Percentiles rank a stretch among this genome's conserved stretches.
Conservation (phyloP, 352 stramenopile genomes). For the Pilasporangium apinafurcum region DNA sequence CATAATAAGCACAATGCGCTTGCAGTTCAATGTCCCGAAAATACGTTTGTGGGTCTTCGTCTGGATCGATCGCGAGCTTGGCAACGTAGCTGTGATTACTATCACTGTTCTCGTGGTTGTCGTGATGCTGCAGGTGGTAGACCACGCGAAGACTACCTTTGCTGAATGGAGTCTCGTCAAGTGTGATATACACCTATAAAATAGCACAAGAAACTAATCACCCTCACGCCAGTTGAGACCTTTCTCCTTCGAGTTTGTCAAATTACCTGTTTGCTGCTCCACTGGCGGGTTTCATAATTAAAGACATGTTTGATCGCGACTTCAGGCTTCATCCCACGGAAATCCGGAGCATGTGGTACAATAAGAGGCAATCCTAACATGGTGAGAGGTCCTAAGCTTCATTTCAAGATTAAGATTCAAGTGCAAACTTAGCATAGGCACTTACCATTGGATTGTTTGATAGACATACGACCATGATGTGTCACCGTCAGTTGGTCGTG, state of each 20-base stretch:
- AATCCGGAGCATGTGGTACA: constrained; percentile 69
- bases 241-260: neutral
- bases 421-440: too few relatives aligned
- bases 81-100: constrained; percentile 48
- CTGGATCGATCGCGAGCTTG: constrained; percentile 82
- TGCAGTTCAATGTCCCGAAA: constrained; percentile 87
- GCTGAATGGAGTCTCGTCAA: constrained; percentile 79
- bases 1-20: constrained; percentile 80
- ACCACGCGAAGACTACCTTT: constrained; percentile 78
- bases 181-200: constrained; percentile 64
- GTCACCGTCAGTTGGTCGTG: constrained; percentile 23
- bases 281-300: constrained; percentile 67
- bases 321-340: constrained; percentile 46
- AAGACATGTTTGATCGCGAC: constrained; percentile 76
- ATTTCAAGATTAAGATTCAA: too few relatives aligned
- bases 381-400: too few relatives aligned
- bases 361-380: constrained; percentile 59
- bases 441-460: too few relatives aligned
- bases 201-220: too few relatives aligned
- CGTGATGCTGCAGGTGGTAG: constrained; percentile 73
- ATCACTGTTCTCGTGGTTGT: constrained; percentile 10
- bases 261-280: constrained; percentile 55
- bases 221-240: neutral
- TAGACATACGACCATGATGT: constrained; percentile 21
- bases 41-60: constrained; percentile 85